Conservation (phyloP, 352 stramenopile species). For the Pythium vanterpoolii region DNA sequence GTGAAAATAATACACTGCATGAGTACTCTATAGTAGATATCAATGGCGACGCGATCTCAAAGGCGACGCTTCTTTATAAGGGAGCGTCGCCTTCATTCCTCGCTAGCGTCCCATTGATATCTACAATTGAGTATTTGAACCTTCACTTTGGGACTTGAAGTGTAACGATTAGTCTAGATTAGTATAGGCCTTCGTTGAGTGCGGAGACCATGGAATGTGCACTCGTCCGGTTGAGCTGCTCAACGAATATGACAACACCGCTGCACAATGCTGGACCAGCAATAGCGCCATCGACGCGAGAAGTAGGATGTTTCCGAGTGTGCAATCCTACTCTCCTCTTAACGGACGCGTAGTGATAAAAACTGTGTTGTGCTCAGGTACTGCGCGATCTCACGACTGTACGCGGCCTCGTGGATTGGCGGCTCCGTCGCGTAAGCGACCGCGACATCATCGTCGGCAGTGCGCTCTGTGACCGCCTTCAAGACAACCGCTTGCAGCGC, state of each 20-base stretch:
- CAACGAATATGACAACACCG: background rate
- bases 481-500: slow-evolving; percentile 16
- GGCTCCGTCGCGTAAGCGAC: background rate
- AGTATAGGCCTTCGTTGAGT: too few relatives aligned
- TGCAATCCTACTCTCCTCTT: background rate
- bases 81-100: too few relatives aligned
- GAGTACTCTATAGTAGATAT: too few relatives aligned
- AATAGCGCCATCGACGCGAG: slow-evolving; percentile 1
- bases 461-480: slow-evolving; percentile 1
- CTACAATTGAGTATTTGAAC: too few relatives aligned
- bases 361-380: background rate
- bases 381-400: slow-evolving; percentile 9
- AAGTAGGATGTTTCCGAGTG: background rate
- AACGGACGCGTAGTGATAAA: background rate
- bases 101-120: too few relatives aligned
- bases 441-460: slow-evolving; percentile 9
- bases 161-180: too few relatives aligned
- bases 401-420: slow-evolving; percentile 12
- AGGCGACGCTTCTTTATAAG: too few relatives aligned
- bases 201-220: too few relatives aligned
- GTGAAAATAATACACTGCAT: background rate
- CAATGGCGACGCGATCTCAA: too few relatives aligned
- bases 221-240: too few relatives aligned
- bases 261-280: background rate
- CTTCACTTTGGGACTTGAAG: too few relatives aligned